Evolutionary conservation across 148 eudicot genomes (phyloP).

Genomic region (Hydrangea macrophylla): DNA sequence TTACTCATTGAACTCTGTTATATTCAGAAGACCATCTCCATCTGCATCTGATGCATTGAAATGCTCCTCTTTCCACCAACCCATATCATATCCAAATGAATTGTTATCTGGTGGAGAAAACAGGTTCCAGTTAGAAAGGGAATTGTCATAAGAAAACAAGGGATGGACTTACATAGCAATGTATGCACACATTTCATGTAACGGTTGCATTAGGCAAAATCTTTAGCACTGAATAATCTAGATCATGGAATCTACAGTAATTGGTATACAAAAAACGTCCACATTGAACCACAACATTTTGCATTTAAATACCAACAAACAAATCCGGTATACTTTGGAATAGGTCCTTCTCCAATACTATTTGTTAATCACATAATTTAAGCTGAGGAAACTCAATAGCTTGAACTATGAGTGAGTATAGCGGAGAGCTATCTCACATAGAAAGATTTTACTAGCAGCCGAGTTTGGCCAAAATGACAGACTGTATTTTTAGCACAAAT

Average conservation of each 20-base stretch:
- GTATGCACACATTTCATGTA: not conserved
- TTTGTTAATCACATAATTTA: not conserved
- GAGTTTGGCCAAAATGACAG: not conserved
- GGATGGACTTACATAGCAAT: not conserved
- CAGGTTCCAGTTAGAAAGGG: constrained; percentile 14
- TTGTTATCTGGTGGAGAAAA: constrained; percentile 49
- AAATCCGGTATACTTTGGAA: not conserved
- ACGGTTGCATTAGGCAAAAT: constrained; percentile 2
- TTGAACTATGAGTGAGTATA: not conserved
- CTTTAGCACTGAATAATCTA: not conserved
- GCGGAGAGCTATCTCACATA: not conserved
- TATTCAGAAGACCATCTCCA: constrained; percentile 79
- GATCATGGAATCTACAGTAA: not conserved
- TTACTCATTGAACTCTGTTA: constrained; percentile 97
- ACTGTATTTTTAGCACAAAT: not conserved
- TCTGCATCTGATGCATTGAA: constrained; percentile 92
- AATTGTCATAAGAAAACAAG: constrained; percentile 6
- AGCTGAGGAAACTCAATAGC: not conserved
- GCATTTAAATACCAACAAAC: not conserved
- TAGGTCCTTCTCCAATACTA: not conserved
- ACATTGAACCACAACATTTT: not conserved
- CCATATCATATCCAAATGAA: constrained; percentile 86
- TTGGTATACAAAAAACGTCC: not conserved
- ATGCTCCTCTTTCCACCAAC: constrained; percentile 99
- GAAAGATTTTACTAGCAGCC: not conserved